Evolutionary conservation across 2,329 filamentous ascomycete species (phyloP), one percentile per base, ranked within the genome.

Genomic region (Rhynchosporium secalis): DNA sequence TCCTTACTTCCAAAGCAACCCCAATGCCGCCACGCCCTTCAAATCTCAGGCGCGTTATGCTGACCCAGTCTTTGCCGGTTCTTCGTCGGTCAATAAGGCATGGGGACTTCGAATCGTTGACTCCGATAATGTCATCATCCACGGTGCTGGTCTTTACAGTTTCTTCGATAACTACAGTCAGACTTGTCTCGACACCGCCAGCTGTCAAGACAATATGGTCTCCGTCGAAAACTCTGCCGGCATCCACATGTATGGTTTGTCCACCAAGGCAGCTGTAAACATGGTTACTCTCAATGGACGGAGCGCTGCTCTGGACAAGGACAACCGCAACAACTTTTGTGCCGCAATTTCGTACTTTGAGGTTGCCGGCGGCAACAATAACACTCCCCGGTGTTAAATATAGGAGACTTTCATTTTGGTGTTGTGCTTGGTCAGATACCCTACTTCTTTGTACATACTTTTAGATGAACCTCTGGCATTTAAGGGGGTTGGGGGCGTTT

Each of bases 151-250:
- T 31, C 77, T 93, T 63, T 94, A 94, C 81, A 88, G 83, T 68
- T 94, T 94, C 83, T 94, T 92, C 72, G 84, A 94, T 75, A 91
- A 92, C 80, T 94, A 94, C 76, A 79, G 77, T 43, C 88, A 92
- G 76, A 79, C 80, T 20, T 95, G 91, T 70, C 81, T 93, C 15
- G 75, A 76, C 43, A 81, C 80, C 9, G 83, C 90, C 73, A 84
- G 83, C 68, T 95, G 91, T 78, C 91, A 94, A 76, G 81, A 87
- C 62, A 88, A 92, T 76, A 92, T 95, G 78, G 81, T 93, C 52
- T 86, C 85, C 68, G 78, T 94, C 41, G 86, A 92, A 75, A 83
- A 83, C 72, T 89, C 79, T 0, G 71, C 80, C 57, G 74, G 75
- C 26, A 79, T 91, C 45, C 79, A 85, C 68, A 74, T 93, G 43